Evolutionary conservation across 345 rosid species (phyloP).

Genomic region (Moringa oleifera): DNA sequence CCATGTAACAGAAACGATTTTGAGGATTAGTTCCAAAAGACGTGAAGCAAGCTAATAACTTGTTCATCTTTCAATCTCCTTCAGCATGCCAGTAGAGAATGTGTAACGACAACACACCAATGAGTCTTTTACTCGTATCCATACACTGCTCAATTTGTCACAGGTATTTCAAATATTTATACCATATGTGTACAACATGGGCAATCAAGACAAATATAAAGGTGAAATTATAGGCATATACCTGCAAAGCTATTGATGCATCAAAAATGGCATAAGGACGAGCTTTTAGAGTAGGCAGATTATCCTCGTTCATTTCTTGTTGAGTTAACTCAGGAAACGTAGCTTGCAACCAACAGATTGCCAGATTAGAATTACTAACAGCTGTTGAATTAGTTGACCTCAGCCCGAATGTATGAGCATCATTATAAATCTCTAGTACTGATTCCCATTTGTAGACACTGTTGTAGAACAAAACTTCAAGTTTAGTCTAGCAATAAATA

Average conservation of each 20-base stretch:
- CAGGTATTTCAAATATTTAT: neutral
- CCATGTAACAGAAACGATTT: neutral
- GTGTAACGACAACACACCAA: neutral
- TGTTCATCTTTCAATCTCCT: too few species aligned
- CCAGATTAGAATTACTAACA: slow-evolving; percentile 63
- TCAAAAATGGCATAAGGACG: slow-evolving; percentile 70
- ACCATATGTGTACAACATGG: neutral
- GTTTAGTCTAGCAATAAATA: slow-evolving; percentile 12
- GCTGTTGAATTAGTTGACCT: slow-evolving; percentile 60
- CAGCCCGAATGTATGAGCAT: slow-evolving; percentile 74
- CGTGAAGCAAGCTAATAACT: neutral
- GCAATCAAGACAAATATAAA: neutral
- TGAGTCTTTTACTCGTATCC: neutral
- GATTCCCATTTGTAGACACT: slow-evolving; percentile 84
- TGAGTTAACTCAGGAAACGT: slow-evolving; percentile 74
- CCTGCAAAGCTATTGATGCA: slow-evolving; percentile 93
- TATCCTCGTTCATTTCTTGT: slow-evolving; percentile 43
- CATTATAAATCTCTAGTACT: slow-evolving; percentile 67
- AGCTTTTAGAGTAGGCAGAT: slow-evolving; percentile 49
- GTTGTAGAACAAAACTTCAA: slow-evolving; percentile 26
- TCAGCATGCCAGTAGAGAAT: neutral
- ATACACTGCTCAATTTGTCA: neutral
- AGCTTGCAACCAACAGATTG: slow-evolving; percentile 93
- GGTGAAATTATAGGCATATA: slow-evolving; percentile 12
- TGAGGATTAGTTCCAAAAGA: neutral